These are phyloP conservation scores for Papiliotrema nemorosa DNA, from an alignment of 1,284 basidiomycete species.

Conservation along the genomic window DNA sequence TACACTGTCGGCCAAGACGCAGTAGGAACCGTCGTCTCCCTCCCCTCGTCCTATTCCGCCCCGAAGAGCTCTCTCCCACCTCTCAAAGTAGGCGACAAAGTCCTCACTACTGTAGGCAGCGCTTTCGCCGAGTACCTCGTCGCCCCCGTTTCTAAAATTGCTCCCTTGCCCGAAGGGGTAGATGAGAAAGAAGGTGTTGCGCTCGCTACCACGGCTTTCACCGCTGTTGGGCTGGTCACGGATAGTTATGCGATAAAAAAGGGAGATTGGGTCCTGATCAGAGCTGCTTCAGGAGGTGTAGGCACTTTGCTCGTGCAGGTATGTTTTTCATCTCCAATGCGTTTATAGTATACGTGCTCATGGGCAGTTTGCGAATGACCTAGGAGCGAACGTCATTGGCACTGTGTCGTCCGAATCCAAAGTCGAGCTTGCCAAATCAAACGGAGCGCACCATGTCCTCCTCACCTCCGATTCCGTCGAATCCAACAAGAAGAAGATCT, in stretches of 20 bases:
- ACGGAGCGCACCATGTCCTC: conserved; percentile 85
- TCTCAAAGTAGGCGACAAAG: conserved; percentile 42
- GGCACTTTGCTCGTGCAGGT: conserved; percentile 56
- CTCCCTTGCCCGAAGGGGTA: conserved; percentile 53
- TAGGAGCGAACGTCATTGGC: conserved; percentile 85
- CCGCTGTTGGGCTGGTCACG: conserved; percentile 71
- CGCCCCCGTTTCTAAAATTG: conserved; percentile 62
- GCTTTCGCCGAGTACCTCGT: conserved; percentile 73
- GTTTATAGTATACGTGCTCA: no score
- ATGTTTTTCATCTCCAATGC: conserved; percentile 13
- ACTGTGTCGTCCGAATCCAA: conserved; percentile 87
- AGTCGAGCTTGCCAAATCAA: conserved; percentile 70
- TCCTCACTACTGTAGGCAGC: conserved; percentile 57
- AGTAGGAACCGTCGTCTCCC: conserved; percentile 67
- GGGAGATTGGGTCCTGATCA: conserved; percentile 57
- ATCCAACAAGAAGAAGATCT: conserved; percentile 59
- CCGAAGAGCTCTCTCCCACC: conserved; percentile 54
- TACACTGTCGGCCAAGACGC: conserved; percentile 73
- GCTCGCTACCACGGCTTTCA: conserved; percentile 70
- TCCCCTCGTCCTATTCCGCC: conserved; percentile 55
- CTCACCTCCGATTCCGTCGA: conserved; percentile 59
- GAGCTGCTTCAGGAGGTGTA: conserved; percentile 80
- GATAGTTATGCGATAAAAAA: conserved; percentile 78
- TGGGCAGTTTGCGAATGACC: conserved; percentile 49
- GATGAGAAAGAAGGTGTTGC: conserved; percentile 66